phyloP scores from a whole-genome alignment of 345 rosid genomes.

The Heritiera fomes region DNA sequence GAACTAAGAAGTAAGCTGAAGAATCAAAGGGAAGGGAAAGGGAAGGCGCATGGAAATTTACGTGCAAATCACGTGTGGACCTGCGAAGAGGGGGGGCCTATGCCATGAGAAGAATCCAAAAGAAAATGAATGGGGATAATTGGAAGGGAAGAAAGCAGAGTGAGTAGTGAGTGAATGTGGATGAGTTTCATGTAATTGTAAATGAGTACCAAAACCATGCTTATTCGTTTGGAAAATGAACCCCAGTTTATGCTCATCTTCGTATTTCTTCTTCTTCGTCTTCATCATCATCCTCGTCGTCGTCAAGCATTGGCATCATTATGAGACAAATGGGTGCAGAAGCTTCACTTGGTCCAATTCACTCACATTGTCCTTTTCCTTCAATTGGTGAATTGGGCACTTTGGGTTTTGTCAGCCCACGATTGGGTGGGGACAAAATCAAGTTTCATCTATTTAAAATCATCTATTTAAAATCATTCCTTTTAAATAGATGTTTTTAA shows the following conservation, averaged over 20 bases:
- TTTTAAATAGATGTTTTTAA: background rate
- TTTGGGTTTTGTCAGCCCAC: conserved; percentile 19
- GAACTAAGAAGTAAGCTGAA: background rate
- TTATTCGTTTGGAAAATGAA: conserved; percentile 38
- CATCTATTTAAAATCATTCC: background rate
- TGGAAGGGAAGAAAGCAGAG: background rate
- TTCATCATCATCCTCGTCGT: background rate
- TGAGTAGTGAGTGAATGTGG: conserved; percentile 50
- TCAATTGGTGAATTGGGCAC: conserved; percentile 20
- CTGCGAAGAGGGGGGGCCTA: conserved; percentile 2
- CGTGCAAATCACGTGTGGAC: conserved; percentile 5
- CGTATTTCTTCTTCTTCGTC: conserved; percentile 6
- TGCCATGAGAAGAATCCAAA: conserved; percentile 13
- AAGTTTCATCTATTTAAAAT: background rate
- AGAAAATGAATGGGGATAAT: conserved; percentile 21
- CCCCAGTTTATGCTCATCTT: conserved; percentile 38
- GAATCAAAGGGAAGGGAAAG: background rate
- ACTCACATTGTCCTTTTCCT: conserved; percentile 37
- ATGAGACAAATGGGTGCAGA: conserved; percentile 21
- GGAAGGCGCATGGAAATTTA: conserved; percentile 16
- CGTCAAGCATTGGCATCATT: conserved; percentile 8
- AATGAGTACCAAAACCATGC: conserved; percentile 40
- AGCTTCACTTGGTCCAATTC: conserved; percentile 28
- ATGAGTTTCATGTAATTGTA: conserved; percentile 40
- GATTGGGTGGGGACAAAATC: background rate